Base-by-base conservation (phyloP, 2,329 filamentous ascomycete species). In the Trichoderma hamatum region DNA sequence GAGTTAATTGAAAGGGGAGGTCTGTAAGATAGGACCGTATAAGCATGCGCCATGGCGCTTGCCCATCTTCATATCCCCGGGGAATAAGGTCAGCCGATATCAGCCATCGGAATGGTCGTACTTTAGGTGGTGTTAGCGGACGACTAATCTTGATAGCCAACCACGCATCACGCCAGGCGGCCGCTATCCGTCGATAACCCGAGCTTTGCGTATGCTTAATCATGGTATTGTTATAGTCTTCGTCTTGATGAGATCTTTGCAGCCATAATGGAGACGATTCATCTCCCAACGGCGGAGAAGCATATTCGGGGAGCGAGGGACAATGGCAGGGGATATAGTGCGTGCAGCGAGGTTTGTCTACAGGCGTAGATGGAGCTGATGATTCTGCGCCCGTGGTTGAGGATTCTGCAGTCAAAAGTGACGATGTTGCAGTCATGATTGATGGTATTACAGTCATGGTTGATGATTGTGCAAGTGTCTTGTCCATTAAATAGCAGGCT, bases 271-370 rank as follows among this genome's bases (percentile, higher is more conserved):
- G 61, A 39, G 49, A 55, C 49, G 49, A 64, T 64, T 55, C 61
- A 55, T 64, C 49, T 54, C 32, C 49, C 24, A 64, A 24, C 32
- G 61, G 61, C 32, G 61, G 61, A 55, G 32, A 55, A 55, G 61
- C 49, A 21, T 64, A 64, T 14, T 64, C 61, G 61, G 61, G 49
- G 24, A 64, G 49, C 61, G 61, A 64, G 61, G 61, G 61, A 43
- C 49, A 64, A 43, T 64, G 49, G 61, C 61, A 55, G 49, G 61
- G 61, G 61, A 64, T 64, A 54, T 64, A 64, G 61, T 64, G 61
- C 32, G 61, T 64, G 61, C 61, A 64, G 49, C 61, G 49, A 55
- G 61, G 49, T 64, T 64, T 64, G 32, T 39, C 61, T 39, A 10
- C 61, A 28, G 32, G 32, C 61, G 49, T 64, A 54, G 9, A 63